Percentiles rank a stretch among this genome's conserved stretches.
Evolutionary conservation across 208 protist species (phyloP).

Genomic region (Trypanosoma lewisi): DNA sequence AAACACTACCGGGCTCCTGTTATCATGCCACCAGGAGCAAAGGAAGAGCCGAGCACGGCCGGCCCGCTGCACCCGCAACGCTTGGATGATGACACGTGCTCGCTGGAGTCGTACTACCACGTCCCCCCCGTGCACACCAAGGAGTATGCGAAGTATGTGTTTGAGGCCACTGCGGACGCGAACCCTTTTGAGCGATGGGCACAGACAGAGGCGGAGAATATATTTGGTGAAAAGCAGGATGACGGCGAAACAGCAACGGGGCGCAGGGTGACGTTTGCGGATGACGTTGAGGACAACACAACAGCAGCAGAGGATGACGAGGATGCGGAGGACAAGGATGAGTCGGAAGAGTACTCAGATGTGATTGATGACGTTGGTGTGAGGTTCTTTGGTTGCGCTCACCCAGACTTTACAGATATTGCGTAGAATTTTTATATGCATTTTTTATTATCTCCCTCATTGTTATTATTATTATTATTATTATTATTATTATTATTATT

Average conservation of each 20-base stretch:
- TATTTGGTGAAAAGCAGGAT: not conserved
- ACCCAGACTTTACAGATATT: slow-evolving; percentile 43
- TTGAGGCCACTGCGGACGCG: slow-evolving; percentile 66
- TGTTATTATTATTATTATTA: slow-evolving; percentile 7
- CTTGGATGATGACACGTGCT: slow-evolving; percentile 31
- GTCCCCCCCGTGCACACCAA: slow-evolving; percentile 48
- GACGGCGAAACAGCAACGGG: not conserved
- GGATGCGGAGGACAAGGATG: not conserved
- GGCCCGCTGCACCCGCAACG: slow-evolving; percentile 15
- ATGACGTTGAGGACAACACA: not conserved
- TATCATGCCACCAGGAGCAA: too few species aligned
- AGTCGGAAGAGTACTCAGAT: slow-evolving; percentile 25
- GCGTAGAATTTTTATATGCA: not conserved
- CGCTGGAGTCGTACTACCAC: slow-evolving; percentile 56
- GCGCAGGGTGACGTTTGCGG: not conserved
- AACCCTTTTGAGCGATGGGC: slow-evolving; percentile 76
- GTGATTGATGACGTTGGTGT: slow-evolving; percentile 81
- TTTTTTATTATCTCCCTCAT: slow-evolving; percentile 18
- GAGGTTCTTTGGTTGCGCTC: slow-evolving; percentile 33
- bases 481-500: not conserved
- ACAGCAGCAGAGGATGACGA: not conserved
- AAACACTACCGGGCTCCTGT: slow-evolving; percentile 29
- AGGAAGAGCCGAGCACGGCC: too few species aligned
- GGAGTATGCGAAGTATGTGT: slow-evolving; percentile 80
- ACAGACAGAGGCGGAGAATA: not conserved